Conservation (phyloP, 441 rosid genomes). For the Manihot esculenta region DNA sequence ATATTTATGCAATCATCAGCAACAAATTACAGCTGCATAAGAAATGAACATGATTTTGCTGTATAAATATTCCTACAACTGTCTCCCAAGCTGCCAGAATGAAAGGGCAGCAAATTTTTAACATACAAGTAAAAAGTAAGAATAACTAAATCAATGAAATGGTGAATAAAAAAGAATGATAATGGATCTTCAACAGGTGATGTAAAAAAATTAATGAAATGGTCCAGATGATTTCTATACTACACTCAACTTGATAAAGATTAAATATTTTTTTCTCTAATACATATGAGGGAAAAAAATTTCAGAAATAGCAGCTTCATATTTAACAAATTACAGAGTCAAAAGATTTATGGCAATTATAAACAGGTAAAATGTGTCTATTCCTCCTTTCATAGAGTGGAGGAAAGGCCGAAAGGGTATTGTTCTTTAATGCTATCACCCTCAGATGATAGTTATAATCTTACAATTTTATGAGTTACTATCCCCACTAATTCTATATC, state of each 20-base stretch:
- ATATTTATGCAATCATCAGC: not conserved
- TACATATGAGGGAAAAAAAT: not conserved
- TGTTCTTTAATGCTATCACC: not conserved
- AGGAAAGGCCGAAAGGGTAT: slow-evolving; percentile 1
- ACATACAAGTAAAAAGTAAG: not conserved
- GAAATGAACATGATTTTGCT: not conserved
- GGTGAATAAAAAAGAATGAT: too few relatives aligned
- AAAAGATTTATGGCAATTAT: not conserved
- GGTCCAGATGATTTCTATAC: not conserved
- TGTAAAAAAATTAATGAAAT: too few relatives aligned
- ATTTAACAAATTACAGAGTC: not conserved
- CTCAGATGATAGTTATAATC: not conserved
- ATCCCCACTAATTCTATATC: not conserved
- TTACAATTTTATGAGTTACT: slow-evolving; percentile 1
- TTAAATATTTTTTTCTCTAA: not conserved
- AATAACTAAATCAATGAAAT: not conserved
- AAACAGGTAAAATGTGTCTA: not conserved
- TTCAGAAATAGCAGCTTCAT: not conserved
- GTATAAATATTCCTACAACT: not conserved
- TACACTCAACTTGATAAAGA: not conserved
- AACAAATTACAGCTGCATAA: not conserved
- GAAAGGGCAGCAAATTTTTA: not conserved
- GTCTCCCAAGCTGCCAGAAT: not conserved
- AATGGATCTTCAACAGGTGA: too few relatives aligned
- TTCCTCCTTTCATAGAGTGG: not conserved